Conservation (phyloP, 1,284 basidiomycete species). For the Anthracocystis setariae region DNA sequence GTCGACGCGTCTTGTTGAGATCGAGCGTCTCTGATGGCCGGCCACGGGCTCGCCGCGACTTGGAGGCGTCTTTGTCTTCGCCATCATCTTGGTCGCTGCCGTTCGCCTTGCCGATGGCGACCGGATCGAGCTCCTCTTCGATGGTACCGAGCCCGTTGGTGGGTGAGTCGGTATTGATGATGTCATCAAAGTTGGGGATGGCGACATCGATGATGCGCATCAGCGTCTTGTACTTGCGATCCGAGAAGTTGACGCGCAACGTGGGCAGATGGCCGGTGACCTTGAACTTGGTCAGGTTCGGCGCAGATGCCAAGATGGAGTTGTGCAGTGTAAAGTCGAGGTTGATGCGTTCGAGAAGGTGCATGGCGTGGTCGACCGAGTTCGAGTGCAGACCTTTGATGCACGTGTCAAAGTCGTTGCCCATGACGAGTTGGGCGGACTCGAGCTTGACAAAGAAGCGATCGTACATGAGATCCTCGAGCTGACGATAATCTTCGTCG, state of each 20-base stretch:
- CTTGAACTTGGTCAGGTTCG: slow-evolving; percentile 89
- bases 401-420: slow-evolving; percentile 83
- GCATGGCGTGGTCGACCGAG: slow-evolving; percentile 72
- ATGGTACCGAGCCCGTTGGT: slow-evolving; percentile 37
- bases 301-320: slow-evolving; percentile 88
- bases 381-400: slow-evolving; percentile 73
- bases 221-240: slow-evolving; percentile 91
- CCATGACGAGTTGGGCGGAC: slow-evolving; percentile 90
- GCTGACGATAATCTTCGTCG: slow-evolving; percentile 85
- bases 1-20: slow-evolving; percentile 55
- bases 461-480: slow-evolving; percentile 98
- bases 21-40: slow-evolving; percentile 47
- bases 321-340: slow-evolving; percentile 90
- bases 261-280: slow-evolving; percentile 88
- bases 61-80: slow-evolving; percentile 10
- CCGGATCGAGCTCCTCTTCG: slow-evolving; percentile 43
- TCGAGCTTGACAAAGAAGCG: slow-evolving; percentile 85
- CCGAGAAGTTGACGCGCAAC: slow-evolving; percentile 92
- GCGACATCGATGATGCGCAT: slow-evolving; percentile 93
- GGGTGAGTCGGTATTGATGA: slow-evolving; percentile 40
- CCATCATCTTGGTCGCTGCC: slow-evolving; percentile 16
- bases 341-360: slow-evolving; percentile 89
- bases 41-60: slow-evolving; percentile 22
- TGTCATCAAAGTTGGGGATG: slow-evolving; percentile 83
- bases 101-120: slow-evolving; percentile 18